Conservation (phyloP, 345 rosid genomes). For the Orychophragmus violaceus region DNA sequence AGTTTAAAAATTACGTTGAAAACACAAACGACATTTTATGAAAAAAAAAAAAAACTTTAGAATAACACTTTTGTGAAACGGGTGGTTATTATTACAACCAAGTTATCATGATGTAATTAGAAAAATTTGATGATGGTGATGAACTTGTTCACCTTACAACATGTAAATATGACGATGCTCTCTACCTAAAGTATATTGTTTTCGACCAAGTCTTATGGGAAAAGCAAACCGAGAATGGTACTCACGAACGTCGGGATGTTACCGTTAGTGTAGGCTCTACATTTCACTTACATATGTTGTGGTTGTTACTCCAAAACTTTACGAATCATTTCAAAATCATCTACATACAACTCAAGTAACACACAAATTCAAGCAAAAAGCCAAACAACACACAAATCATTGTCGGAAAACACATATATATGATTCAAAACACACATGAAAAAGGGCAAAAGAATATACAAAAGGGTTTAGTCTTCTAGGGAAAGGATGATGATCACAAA, state of each 20-base stretch:
- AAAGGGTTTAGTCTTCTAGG: constrained; percentile 5
- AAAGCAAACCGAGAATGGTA: background rate
- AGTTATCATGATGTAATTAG: background rate
- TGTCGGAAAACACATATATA: background rate
- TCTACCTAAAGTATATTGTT: background rate
- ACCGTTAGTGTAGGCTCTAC: background rate
- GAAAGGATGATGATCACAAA: constrained; percentile 7
- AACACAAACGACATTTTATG: too few species aligned
- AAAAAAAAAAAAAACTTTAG: too few species aligned
- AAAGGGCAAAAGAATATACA: constrained; percentile 20
- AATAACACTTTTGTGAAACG: too few species aligned
- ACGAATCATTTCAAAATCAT: background rate
- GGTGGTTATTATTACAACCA: too few species aligned
- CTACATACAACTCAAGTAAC: background rate
- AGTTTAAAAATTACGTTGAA: too few species aligned
- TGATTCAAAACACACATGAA: constrained; percentile 15
- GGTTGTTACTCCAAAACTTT: background rate
- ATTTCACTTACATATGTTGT: background rate
- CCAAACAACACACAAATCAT: background rate
- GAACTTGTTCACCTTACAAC: background rate
- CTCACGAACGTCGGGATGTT: background rate
- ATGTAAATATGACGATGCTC: background rate
- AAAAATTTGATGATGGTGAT: background rate
- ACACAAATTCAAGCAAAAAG: background rate
- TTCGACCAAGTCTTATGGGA: background rate